phyloP scores from a whole-genome alignment of 192 early-diverging fungal species.

The Gryganskiella cystojenkinii region DNA sequence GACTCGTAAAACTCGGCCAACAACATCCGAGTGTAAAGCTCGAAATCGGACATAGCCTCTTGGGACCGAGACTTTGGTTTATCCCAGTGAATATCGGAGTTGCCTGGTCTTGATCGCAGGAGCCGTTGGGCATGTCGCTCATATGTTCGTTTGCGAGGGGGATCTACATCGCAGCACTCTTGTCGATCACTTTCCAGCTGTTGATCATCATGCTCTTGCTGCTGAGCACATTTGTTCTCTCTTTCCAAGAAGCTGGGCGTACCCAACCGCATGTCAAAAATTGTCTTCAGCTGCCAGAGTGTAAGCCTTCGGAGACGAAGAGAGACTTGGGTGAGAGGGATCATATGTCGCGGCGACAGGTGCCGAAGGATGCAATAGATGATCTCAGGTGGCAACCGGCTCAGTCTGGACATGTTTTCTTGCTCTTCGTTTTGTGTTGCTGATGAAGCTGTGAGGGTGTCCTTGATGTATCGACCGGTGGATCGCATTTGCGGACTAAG shows the following conservation, averaged over 20 bases:
- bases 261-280: not conserved
- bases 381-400: not conserved
- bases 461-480: not conserved
- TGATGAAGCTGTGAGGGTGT: not conserved
- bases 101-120: too few relatives aligned
- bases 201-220: too few relatives aligned
- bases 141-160: too few relatives aligned
- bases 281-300: not conserved
- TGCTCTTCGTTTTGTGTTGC: not conserved
- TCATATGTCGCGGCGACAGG: not conserved
- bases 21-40: constrained; percentile 19
- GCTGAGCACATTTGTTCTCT: too few relatives aligned
- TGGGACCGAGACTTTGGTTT: too few relatives aligned
- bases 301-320: not conserved
- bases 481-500: not conserved
- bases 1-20: constrained; percentile 22
- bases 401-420: not conserved
- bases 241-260: too few relatives aligned
- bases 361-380: not conserved
- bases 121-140: too few relatives aligned
- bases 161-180: too few relatives aligned
- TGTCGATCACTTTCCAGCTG: too few relatives aligned
- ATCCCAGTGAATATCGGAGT: too few relatives aligned
- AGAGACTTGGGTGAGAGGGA: not conserved
- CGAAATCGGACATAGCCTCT: constrained; percentile 26